Evolutionary conservation across 2,329 filamentous ascomycete genomes (phyloP).

Genomic region (Aureobasidium sp.): DNA sequence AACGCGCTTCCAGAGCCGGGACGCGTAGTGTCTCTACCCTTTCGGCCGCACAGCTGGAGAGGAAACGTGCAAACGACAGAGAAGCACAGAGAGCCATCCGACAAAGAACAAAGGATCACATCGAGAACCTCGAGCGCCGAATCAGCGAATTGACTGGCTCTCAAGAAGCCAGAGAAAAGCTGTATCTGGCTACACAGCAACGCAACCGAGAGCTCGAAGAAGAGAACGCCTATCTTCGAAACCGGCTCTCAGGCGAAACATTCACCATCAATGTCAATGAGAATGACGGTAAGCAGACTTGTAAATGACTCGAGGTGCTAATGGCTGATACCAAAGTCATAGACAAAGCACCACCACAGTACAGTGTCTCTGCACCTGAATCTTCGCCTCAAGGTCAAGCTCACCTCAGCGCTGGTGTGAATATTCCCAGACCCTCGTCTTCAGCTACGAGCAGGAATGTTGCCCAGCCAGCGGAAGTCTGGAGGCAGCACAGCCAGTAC

Average conservation of each 20-base stretch:
- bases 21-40: conserved; percentile 52
- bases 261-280: conserved; percentile 21
- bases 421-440: conserved; percentile 12
- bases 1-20: conserved; percentile 47
- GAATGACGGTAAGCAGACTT: conserved; percentile 1
- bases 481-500: conserved; percentile 12
- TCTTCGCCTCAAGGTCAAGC: conserved; percentile 2
- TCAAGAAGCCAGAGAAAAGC: conserved; percentile 41
- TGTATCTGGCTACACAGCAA: conserved; percentile 43
- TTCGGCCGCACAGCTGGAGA: conserved; percentile 51
- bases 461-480: conserved; percentile 7
- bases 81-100: conserved; percentile 55
- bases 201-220: conserved; percentile 49
- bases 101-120: conserved; percentile 53
- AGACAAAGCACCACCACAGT: conserved; percentile 16
- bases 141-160: conserved; percentile 46
- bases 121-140: conserved; percentile 50
- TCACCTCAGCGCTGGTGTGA: conserved; percentile 3
- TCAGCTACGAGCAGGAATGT: conserved; percentile 4
- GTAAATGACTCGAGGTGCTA: too few species aligned
- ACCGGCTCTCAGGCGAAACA: conserved; percentile 40
- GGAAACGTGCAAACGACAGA: conserved; percentile 54
- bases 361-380: not conserved
- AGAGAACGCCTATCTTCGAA: conserved; percentile 47
- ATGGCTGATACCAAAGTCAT: not conserved